Conservation (phyloP, 139 green algal species). For the Chlorella vulgaris region DNA sequence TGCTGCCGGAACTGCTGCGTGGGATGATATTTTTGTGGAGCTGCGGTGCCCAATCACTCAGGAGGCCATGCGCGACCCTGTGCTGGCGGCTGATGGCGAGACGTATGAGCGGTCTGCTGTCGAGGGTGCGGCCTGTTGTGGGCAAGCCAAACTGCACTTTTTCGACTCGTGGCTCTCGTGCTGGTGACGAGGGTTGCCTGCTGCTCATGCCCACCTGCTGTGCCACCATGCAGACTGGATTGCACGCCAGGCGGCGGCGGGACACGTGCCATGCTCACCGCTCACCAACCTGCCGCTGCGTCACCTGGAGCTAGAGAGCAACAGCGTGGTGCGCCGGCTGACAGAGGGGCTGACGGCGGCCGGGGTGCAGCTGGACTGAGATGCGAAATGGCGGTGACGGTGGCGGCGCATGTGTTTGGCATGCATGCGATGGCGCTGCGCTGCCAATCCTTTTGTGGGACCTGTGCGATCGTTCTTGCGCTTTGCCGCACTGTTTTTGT, state of each 20-base stretch:
- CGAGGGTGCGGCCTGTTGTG: neutral
- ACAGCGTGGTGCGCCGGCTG: neutral
- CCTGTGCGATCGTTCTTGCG: neutral
- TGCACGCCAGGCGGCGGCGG: neutral
- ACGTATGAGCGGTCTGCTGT: neutral
- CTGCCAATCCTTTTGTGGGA: neutral
- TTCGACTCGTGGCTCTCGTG: too few relatives aligned
- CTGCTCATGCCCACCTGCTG: neutral
- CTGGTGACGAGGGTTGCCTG: too few relatives aligned
- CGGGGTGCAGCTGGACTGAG: neutral
- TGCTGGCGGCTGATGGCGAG: neutral
- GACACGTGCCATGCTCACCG: neutral
- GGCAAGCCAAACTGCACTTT: neutral
- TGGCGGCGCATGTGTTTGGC: neutral
- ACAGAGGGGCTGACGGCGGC: neutral
- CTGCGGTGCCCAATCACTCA: constrained; percentile 8
- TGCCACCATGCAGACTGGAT: constrained; percentile 13
- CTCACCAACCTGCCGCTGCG: neutral
- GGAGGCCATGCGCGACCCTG: neutral
- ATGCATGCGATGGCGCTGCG: neutral
- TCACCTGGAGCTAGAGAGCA: neutral
- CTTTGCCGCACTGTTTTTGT: too few relatives aligned
- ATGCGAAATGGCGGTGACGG: neutral
- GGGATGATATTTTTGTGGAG: neutral
- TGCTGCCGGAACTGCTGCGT: neutral